Evolutionary conservation across 345 rosid species (phyloP), one percentile per base, ranked within the genome.

Genomic region (Schrenkiella parvula): DNA sequence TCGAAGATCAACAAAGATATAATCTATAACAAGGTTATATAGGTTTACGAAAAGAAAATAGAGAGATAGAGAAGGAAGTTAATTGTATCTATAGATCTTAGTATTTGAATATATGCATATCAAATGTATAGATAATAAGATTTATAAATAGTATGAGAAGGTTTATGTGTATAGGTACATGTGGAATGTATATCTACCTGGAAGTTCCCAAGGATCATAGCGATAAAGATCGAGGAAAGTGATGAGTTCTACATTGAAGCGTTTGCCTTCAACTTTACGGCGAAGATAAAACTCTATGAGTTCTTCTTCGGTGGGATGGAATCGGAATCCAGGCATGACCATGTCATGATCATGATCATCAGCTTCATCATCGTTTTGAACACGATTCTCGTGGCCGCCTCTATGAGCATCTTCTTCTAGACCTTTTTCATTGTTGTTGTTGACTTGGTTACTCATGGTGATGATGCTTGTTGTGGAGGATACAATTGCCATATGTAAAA

Each of bases 151-250:
- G 34, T 52, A 35, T 42, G 44, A 67, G 41, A 62, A 12, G 42
- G 26, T 35, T 13, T 54, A 4, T 71, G 3, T 38, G 21, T 62
- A 18, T 57, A 37, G 31, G 32, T n/a, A 37, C 31, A 44, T 35
- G 48, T 63, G 0, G 44, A 41, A 15, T 71, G 55, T 25, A 34
- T 65, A 62, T n/a, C 70, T 84, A 95, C 99, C 99, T 21, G 99
- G 99, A 70, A 95, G 99, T 34, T 95, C 99, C 99, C 99, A 95
- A 47, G 99, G 99, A 87, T 95, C 99, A 75, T 88, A 89, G 72
- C 97, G 97, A 81, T 95, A 95, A 64, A 95, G 99, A 82, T 95
- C 99, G 47, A 95, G 90, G 81, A 92, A 95, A 82, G 99, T 89
- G 61, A 95, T 92, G 84, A 95, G 97, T 73, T 95, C 99, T 19